These are phyloP conservation scores for Linderina pennispora DNA, from an alignment of 192 early-diverging fungal species.

Conservation along the genomic window DNA sequence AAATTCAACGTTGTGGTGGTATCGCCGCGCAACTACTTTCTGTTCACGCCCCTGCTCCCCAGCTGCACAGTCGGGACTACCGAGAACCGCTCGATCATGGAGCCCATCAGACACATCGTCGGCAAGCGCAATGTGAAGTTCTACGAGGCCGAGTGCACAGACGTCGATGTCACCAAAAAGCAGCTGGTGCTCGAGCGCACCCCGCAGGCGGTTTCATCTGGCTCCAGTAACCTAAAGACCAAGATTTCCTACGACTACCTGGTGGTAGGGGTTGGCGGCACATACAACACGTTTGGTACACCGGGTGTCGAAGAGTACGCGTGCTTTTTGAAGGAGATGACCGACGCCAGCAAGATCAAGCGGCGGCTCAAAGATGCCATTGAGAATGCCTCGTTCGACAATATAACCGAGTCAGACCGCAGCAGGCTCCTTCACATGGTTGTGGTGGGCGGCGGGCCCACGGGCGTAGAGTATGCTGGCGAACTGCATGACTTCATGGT, in stretches of 20 bases:
- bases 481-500: constrained; percentile 67
- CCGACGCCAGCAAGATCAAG: constrained; percentile 63
- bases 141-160: constrained; percentile 58
- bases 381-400: constrained; percentile 59
- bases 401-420: constrained; percentile 48
- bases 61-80: constrained; percentile 80
- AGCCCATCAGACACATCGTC: constrained; percentile 73
- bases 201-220: background rate
- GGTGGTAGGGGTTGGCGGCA: constrained; percentile 61
- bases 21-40: constrained; percentile 80
- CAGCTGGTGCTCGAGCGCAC: constrained; percentile 36
- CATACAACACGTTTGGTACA: constrained; percentile 67
- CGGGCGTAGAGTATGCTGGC: constrained; percentile 55
- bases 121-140: constrained; percentile 74
- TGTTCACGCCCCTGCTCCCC: constrained; percentile 86
- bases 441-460: constrained; percentile 71
- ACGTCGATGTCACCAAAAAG: constrained; percentile 43
- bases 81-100: constrained; percentile 81
- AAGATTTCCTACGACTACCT: constrained; percentile 57
- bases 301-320: constrained; percentile 67
- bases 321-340: constrained; percentile 66
- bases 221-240: constrained; percentile 12
- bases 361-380: constrained; percentile 60
- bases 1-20: constrained; percentile 70
- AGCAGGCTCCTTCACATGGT: constrained; percentile 58